Evolutionary conservation across 345 rosid genomes (phyloP).

Genomic region (Pistacia vera): DNA sequence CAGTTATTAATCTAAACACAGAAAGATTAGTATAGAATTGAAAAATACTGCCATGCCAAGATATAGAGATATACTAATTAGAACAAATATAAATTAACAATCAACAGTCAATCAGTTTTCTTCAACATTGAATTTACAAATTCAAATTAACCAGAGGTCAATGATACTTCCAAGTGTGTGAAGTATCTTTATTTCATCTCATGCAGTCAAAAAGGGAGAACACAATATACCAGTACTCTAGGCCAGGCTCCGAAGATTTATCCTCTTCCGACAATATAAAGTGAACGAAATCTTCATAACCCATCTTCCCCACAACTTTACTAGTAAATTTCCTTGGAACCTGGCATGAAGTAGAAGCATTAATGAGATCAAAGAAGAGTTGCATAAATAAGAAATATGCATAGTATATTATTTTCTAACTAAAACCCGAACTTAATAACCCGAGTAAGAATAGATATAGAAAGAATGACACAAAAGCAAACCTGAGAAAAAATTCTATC

Average conservation of each 20-base stretch:
- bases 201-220: neutral
- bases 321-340: conserved; percentile 84
- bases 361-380: conserved; percentile 1
- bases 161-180: neutral
- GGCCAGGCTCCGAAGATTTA: conserved; percentile 89
- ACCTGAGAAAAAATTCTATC: conserved; percentile 96
- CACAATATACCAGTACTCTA: conserved; percentile 69
- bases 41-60: neutral
- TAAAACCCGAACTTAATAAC: neutral
- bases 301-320: conserved; percentile 81
- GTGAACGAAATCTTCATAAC: conserved; percentile 95
- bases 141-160: neutral
- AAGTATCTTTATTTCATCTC: neutral
- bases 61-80: neutral
- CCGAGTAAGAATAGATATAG: neutral
- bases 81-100: conserved; percentile 1
- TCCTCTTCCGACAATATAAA: conserved; percentile 96
- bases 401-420: conserved; percentile 1
- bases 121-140: neutral
- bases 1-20: neutral
- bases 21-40: neutral
- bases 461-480: conserved; percentile 20
- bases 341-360: conserved; percentile 32
- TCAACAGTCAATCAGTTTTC: neutral
- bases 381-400: neutral